phyloP scores from a whole-genome alignment of 2,329 filamentous ascomycete genomes.

The Plectosphaerella cucumerina region DNA sequence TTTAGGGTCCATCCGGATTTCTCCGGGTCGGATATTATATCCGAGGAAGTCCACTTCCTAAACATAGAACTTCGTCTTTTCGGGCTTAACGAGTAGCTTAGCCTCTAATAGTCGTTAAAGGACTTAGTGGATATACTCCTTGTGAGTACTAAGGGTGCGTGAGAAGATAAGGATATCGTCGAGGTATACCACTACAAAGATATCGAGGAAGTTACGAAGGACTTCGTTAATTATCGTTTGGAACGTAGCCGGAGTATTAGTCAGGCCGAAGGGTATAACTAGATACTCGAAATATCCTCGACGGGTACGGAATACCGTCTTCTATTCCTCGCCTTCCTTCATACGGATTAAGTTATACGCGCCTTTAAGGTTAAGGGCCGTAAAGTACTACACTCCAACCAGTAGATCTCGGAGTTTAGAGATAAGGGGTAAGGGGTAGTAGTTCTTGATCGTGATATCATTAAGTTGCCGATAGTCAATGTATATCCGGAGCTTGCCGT shows the following conservation, averaged over 20 bases:
- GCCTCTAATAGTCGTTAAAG: neutral
- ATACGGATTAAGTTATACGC: conserved; percentile 17
- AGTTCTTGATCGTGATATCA: too few relatives aligned
- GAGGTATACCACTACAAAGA: neutral
- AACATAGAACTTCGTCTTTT: too few relatives aligned
- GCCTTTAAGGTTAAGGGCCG: neutral
- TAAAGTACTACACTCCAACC: too few relatives aligned
- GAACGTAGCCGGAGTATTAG: too few relatives aligned
- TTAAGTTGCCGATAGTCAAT: conserved; percentile 23
- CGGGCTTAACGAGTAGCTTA: neutral
- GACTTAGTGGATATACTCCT: neutral
- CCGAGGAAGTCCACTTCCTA: too few relatives aligned
- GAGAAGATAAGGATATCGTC: neutral
- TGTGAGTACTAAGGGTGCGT: neutral
- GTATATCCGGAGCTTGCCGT: conserved; percentile 21
- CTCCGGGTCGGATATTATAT: neutral
- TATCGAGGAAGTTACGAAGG: neutral
- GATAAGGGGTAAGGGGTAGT: too few relatives aligned
- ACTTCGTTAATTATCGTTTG: too few relatives aligned
- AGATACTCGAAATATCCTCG: too few relatives aligned
- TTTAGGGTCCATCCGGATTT: neutral
- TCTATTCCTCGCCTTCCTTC: too few relatives aligned
- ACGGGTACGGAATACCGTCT: too few relatives aligned
- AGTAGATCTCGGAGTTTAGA: too few relatives aligned
- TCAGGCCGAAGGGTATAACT: too few relatives aligned